These are phyloP conservation scores for Trametes sp. DNA, from an alignment of 1,284 basidiomycete species.

Conservation along the genomic window DNA sequence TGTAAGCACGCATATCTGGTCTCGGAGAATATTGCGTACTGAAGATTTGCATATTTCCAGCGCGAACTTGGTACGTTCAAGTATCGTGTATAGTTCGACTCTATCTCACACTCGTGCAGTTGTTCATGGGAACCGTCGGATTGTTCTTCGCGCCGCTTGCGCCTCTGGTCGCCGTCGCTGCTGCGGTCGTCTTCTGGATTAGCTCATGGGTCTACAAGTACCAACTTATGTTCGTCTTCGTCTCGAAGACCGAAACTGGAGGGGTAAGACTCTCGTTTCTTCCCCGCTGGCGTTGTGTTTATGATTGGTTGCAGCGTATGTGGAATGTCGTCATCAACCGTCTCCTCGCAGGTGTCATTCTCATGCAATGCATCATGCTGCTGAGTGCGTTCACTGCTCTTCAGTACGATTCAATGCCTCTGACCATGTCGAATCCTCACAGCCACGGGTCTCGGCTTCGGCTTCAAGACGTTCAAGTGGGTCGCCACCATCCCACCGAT, in stretches of 20 bases:
- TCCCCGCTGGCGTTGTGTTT: background rate
- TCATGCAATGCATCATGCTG: constrained; percentile 89
- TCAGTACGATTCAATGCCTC: constrained; percentile 65
- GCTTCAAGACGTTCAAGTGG: constrained; percentile 78
- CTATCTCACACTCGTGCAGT: constrained; percentile 45
- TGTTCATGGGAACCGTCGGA: constrained; percentile 89
- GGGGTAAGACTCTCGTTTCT: constrained; percentile 62
- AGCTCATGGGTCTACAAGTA: constrained; percentile 88
- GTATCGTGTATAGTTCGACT: background rate
- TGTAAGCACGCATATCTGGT: constrained; percentile 58
- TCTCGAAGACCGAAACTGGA: constrained; percentile 89
- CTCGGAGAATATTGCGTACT: background rate
- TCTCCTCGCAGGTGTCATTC: constrained; percentile 72
- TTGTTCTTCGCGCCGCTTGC: constrained; percentile 93
- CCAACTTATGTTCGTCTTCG: constrained; percentile 92
- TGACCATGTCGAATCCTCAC: background rate
- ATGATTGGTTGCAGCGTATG: constrained; percentile 64
- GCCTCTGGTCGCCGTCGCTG: constrained; percentile 83
- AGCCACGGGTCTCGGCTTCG: constrained; percentile 89
- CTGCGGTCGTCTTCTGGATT: constrained; percentile 85
- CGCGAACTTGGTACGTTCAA: constrained; percentile 63
- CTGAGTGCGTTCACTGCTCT: no score
- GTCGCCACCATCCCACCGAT: constrained; percentile 79
- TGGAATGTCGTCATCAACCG: constrained; percentile 95
- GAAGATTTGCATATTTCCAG: constrained; percentile 43